Evolutionary conservation across 805 yeast genomes (phyloP).

Genomic region (Ogataea trehalophila): DNA sequence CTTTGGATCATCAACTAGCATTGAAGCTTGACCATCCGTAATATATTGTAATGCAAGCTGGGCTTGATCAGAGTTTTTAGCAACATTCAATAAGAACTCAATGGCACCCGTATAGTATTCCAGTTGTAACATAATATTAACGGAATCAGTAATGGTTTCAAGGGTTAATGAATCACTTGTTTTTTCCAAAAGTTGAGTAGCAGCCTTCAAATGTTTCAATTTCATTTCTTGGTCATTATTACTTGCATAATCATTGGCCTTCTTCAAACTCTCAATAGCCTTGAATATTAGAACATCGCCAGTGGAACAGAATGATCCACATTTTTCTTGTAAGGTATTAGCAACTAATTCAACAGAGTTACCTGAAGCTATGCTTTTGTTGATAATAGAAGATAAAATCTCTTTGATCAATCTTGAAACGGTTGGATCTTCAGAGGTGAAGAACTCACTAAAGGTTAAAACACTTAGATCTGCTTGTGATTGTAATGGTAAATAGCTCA

Average conservation of each 20-base stretch:
- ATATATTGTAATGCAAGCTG: conserved; percentile 55
- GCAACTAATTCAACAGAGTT: conserved; percentile 90
- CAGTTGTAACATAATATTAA: conserved; percentile 69
- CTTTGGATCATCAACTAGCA: conserved; percentile 43
- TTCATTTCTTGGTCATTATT: conserved; percentile 69
- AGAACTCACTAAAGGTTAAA: conserved; percentile 68
- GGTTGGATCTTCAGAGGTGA: conserved; percentile 57
- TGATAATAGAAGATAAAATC: conserved; percentile 81
- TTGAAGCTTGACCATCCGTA: conserved; percentile 29
- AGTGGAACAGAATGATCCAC: conserved; percentile 92
- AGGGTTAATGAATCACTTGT: conserved; percentile 73
- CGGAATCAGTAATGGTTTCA: conserved; percentile 78
- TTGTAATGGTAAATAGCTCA: conserved; percentile 63
- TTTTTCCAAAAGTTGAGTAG: conserved; percentile 71
- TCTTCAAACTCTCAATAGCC: conserved; percentile 86
- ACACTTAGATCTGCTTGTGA: conserved; percentile 63
- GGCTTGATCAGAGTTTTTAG: conserved; percentile 60
- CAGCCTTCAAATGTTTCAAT: conserved; percentile 60
- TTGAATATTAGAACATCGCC: conserved; percentile 91
- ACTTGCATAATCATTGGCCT: conserved; percentile 71
- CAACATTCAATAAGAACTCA: conserved; percentile 72
- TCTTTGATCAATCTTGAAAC: conserved; percentile 73
- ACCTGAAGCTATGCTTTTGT: conserved; percentile 85
- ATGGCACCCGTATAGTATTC: conserved; percentile 83
- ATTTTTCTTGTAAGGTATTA: conserved; percentile 79